A percentile compares a stretch with the other conserved stretches of the same genome.
These are phyloP conservation scores for Fusarium robinianum DNA, from an alignment of 2,329 filamentous ascomycete species.

Conservation along the genomic window DNA sequence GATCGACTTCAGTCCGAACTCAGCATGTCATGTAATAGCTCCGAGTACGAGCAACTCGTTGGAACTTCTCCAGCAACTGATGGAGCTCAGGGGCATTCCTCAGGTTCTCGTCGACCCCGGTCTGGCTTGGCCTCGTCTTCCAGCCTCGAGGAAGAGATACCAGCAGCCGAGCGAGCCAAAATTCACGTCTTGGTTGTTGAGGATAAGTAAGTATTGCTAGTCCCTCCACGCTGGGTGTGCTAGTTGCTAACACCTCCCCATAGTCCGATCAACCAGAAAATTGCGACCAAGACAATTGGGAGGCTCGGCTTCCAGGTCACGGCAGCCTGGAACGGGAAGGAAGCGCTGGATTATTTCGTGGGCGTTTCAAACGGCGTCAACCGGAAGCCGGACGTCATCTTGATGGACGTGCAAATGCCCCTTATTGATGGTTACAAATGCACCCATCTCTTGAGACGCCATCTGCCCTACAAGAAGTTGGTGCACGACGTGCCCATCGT, in stretches of 20 bases:
- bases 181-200: constrained; percentile 78
- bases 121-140: constrained; percentile 43
- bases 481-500: constrained; percentile 71
- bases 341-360: constrained; percentile 74
- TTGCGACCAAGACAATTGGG: constrained; percentile 73
- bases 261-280: constrained; percentile 73
- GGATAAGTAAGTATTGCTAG: constrained; percentile 66
- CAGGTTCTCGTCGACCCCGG: constrained; percentile 39
- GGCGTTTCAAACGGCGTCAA: constrained; percentile 55
- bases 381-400: constrained; percentile 70
- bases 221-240: background rate
- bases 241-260: no score
- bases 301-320: constrained; percentile 73
- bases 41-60: constrained; percentile 60
- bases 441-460: constrained; percentile 72
- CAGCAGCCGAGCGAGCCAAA: constrained; percentile 61
- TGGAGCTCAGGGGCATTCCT: constrained; percentile 25
- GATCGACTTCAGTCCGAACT: constrained; percentile 68
- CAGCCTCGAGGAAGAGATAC: constrained; percentile 53
- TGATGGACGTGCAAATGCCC: constrained; percentile 80
- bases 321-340: constrained; percentile 77
- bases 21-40: constrained; percentile 69
- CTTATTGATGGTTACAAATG: constrained; percentile 79
- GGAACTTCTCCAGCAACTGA: constrained; percentile 46
- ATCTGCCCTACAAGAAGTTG: constrained; percentile 64